These are phyloP conservation scores for Syzygium jambos DNA, from an alignment of 345 rosid species.

Conservation along the genomic window DNA sequence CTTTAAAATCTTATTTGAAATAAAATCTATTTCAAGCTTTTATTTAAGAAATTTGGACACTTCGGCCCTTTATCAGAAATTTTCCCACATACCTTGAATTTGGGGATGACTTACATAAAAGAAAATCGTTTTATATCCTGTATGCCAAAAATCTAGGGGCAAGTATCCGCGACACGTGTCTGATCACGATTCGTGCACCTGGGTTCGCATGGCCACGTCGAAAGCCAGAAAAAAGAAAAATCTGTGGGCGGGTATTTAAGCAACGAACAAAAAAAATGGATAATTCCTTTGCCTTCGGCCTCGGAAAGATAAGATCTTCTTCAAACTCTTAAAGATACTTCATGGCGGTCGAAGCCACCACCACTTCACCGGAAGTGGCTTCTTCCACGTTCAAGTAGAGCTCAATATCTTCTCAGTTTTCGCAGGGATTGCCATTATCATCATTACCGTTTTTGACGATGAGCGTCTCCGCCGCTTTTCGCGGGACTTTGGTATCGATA, in stretches of 20 bases:
- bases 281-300: neutral
- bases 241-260: neutral
- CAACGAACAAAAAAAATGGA: neutral
- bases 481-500: slow-evolving; percentile 33
- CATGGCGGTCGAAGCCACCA: neutral
- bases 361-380: neutral
- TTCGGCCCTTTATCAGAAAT: too few relatives aligned
- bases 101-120: neutral
- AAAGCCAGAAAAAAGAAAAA: neutral
- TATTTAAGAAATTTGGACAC: too few relatives aligned
- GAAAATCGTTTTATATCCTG: neutral
- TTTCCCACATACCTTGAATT: neutral
- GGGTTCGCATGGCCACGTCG: neutral
- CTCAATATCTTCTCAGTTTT: neutral
- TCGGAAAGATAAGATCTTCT: slow-evolving; percentile 5
- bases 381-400: neutral
- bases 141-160: neutral
- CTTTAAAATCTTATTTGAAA: too few relatives aligned
- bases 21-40: too few relatives aligned
- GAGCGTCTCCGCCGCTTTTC: slow-evolving; percentile 48
- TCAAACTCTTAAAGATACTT: neutral
- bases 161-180: neutral
- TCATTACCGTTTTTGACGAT: slow-evolving; percentile 5
- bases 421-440: neutral
- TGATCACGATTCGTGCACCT: neutral